Conservation (phyloP, 352 stramenopile species). For the Globisporangium rhizosaccharum region DNA sequence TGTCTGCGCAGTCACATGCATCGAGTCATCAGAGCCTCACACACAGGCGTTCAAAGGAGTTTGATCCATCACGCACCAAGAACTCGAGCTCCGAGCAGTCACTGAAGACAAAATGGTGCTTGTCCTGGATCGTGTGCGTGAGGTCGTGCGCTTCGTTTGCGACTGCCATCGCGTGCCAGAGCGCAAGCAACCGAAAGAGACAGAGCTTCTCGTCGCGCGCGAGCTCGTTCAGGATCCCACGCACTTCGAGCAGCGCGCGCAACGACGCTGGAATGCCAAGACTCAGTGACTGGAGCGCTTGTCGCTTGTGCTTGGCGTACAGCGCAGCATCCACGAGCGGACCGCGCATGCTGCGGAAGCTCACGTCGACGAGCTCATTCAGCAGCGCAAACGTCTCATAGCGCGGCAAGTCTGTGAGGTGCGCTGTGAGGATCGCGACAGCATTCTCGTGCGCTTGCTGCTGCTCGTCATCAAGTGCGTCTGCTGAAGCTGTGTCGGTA, state of each 20-base stretch:
- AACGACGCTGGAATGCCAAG: constrained; percentile 18
- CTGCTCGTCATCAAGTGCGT: not conserved
- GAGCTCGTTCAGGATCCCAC: constrained; percentile 37
- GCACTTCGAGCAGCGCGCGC: constrained; percentile 36
- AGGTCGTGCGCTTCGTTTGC: constrained; percentile 31
- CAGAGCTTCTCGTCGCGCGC: constrained; percentile 44
- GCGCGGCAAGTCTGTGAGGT: constrained; percentile 10
- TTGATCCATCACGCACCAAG: constrained; percentile 29
- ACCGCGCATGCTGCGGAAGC: constrained; percentile 59
- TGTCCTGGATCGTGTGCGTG: constrained; percentile 39
- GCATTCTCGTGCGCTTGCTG: constrained; percentile 13
- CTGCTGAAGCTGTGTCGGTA: not conserved
- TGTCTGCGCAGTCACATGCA: constrained; percentile 17
- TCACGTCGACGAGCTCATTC: constrained; percentile 59
- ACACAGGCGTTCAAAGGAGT: not conserved
- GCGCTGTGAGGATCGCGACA: constrained; percentile 12
- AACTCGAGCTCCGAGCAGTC: constrained; percentile 57
- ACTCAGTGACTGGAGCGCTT: constrained; percentile 24
- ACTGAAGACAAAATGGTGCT: constrained; percentile 51
- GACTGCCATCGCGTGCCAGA: constrained; percentile 49
- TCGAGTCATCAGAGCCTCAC: not conserved
- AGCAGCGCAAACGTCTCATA: constrained; percentile 38
- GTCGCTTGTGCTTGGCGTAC: constrained; percentile 38
- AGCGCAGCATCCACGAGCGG: constrained; percentile 36
- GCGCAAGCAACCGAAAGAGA: constrained; percentile 42